Evolutionary conservation across 768 basidiomycete species (phyloP).

Genomic region (Mycena crocata): DNA sequence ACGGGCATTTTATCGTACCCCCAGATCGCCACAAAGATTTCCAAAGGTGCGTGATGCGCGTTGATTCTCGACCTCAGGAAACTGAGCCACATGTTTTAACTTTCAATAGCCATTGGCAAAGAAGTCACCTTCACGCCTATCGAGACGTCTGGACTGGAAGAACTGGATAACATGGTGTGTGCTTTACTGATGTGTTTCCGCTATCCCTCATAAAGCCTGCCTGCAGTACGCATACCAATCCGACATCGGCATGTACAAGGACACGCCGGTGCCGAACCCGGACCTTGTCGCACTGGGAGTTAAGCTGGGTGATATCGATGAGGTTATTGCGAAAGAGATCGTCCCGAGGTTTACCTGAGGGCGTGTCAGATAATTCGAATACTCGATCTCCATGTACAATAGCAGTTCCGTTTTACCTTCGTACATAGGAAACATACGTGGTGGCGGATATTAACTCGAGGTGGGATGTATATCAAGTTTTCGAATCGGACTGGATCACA

Average conservation of each 20-base stretch:
- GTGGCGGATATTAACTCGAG: too few relatives aligned
- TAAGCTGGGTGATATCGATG: slow-evolving; percentile 27
- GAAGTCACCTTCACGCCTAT: slow-evolving; percentile 19
- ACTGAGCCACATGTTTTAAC: not conserved
- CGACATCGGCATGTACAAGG: slow-evolving; percentile 19
- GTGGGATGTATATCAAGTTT: too few relatives aligned
- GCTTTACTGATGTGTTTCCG: not conserved
- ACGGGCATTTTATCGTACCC: slow-evolving; percentile 18
- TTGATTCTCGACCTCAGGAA: not conserved
- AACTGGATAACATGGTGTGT: slow-evolving; percentile 32
- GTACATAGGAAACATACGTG: too few relatives aligned
- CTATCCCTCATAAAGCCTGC: too few relatives aligned
- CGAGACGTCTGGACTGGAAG: slow-evolving; percentile 13
- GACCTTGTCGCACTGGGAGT: slow-evolving; percentile 28
- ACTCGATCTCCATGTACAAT: too few relatives aligned
- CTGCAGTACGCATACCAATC: slow-evolving; percentile 28
- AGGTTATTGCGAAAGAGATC: slow-evolving; percentile 27
- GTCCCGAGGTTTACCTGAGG: slow-evolving; percentile 16
- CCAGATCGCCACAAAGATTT: slow-evolving; percentile 25
- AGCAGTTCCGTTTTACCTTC: too few relatives aligned
- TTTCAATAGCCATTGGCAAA: slow-evolving; percentile 29
- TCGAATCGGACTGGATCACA: too few relatives aligned
- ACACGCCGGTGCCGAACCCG: slow-evolving; percentile 24
- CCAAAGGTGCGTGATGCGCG: slow-evolving; percentile 25
- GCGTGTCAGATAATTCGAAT: too few relatives aligned